These are phyloP conservation scores for Eucalyptus lansdowneana DNA, from an alignment of 345 rosid species.

Conservation along the genomic window DNA sequence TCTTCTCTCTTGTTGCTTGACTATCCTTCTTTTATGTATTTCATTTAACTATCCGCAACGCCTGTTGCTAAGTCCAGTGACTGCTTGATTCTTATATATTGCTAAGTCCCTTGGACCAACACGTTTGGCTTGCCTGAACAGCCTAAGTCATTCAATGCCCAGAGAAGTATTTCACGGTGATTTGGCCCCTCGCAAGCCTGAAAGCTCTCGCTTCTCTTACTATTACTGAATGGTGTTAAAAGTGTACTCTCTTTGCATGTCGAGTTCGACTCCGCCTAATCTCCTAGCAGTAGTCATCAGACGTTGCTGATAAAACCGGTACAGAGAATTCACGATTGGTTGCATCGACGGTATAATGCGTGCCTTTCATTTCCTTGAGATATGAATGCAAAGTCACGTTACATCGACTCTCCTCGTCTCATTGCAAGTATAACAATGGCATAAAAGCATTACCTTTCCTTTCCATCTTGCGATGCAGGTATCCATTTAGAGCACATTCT, in stretches of 20 bases:
- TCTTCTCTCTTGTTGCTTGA: no score
- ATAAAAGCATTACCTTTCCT: background rate
- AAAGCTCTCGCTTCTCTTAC: no score
- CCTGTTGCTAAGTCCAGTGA: no score
- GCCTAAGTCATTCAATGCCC: no score
- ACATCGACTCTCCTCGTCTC: background rate
- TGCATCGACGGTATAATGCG: background rate
- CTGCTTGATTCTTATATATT: no score
- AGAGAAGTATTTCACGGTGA: no score
- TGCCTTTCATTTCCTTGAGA: background rate
- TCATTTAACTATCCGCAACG: no score
- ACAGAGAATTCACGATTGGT: background rate
- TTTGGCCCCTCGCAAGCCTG: no score
- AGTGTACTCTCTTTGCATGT: background rate
- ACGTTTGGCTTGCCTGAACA: no score
- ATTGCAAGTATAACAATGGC: background rate
- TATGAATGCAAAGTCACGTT: background rate
- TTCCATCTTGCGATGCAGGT: background rate
- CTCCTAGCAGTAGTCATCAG: background rate
- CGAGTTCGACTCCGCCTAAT: background rate
- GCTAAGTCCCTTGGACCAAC: no score
- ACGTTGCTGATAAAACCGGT: background rate
- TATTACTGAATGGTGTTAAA: background rate
- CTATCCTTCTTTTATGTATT: no score
- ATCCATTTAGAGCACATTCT: constrained; percentile 39